Conservation (phyloP, 75 land plant genomes). For the Azolla pinnata region DNA sequence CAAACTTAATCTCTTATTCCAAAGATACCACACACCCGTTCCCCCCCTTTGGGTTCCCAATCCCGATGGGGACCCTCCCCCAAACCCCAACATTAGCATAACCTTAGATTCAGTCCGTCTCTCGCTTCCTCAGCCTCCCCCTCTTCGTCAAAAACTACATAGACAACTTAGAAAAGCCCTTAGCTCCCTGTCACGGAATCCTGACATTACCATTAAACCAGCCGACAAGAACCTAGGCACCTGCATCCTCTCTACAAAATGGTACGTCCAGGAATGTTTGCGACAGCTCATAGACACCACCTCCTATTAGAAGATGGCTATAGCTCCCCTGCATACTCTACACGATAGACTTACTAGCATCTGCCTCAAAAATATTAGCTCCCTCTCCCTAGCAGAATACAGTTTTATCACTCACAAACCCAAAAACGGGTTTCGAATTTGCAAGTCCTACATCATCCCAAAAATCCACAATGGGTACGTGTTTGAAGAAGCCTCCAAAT, state of each 20-base stretch:
- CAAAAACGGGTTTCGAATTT: neutral
- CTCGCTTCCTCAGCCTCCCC: neutral
- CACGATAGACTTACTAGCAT: neutral
- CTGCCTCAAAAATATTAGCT: neutral
- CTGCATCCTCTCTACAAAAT: neutral
- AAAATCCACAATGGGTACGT: neutral
- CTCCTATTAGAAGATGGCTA: neutral
- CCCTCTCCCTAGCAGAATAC: neutral
- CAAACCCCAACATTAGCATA: too few relatives aligned
- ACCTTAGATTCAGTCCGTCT: conserved; percentile 27
- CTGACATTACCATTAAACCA: neutral
- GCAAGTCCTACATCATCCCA: neutral
- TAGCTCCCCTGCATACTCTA: neutral
- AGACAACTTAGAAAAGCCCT: neutral
- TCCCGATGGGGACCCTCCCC: too few relatives aligned
- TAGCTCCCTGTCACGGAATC: neutral
- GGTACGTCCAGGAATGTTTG: neutral
- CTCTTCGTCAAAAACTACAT: neutral
- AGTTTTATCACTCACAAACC: neutral
- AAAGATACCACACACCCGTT: too few relatives aligned
- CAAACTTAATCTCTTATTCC: too few relatives aligned
- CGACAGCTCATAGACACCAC: neutral
- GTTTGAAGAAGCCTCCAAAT: neutral
- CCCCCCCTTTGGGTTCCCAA: too few relatives aligned
- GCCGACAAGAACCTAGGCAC: neutral